Evolutionary conservation across 306 rosid species (phyloP), one percentile per base, ranked within the genome.

Genomic region (Myrica gale): DNA sequence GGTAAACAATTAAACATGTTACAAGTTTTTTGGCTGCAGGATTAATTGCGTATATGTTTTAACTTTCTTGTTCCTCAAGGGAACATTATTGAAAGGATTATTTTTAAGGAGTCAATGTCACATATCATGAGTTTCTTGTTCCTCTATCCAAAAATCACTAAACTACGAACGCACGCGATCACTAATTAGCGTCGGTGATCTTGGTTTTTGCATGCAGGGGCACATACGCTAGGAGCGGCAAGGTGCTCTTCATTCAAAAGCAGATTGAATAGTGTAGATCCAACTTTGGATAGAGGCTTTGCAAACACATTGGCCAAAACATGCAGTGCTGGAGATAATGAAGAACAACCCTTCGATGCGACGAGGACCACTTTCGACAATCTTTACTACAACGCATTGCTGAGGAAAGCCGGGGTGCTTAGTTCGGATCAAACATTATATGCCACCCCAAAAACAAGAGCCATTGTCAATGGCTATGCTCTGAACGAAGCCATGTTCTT

Each of bases 171-270:
- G 37, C 37, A 32, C 37, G 37, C 37, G 37, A 32, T 37, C 9
- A 32, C 45, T 37, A 5, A 26, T 9, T 21, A 6, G 68, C 44
- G 5, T 32, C 8, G 23, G 41, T 65, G 20, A 41, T 12, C 23
- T 45, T 76, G 19, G 51, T 12, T 37, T 32, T 32, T 55, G 17
- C 5, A 57, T 68, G 69, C 53, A 90, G 98, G 98, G 41, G 98
- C 89, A 26, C 98, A 91, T 68, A 89, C 98, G 7, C 53, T 93
- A 45, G 98, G 98, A 60, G 93, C 86, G 32, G 96, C 98, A 66
- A 84, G 92, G 79, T 93, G 98, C 78, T 41, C 86, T 3, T 85
- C 93, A 0, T 93, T 93, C 87, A 89, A 91, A 75, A 73, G 21
- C 73, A 69, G 98, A 62, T 56, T 93, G 21, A 53, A 26, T 39